These are phyloP conservation scores for Cercospora beticola DNA, from an alignment of 2,329 filamentous ascomycete species.

Conservation along the genomic window DNA sequence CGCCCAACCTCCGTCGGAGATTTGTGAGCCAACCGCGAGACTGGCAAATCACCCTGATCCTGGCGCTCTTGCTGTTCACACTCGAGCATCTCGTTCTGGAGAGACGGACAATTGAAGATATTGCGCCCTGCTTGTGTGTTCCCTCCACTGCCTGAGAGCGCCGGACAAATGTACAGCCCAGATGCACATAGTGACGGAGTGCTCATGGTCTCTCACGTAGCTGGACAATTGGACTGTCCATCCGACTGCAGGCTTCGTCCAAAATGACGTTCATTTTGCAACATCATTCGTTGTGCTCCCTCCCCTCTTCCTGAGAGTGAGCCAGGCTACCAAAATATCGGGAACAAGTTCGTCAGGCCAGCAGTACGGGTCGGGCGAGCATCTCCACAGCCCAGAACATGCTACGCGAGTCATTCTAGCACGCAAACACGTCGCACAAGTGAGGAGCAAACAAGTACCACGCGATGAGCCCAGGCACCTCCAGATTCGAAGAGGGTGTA, in stretches of 20 bases:
- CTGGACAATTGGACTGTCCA: background rate
- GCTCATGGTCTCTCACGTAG: background rate
- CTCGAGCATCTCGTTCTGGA: background rate
- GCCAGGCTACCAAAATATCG: background rate
- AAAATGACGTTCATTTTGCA: background rate
- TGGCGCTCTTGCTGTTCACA: background rate
- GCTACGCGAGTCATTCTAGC: background rate
- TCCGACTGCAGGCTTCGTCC: background rate
- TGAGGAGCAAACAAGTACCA: constrained; percentile 9
- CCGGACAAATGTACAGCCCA: background rate
- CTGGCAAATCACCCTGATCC: background rate
- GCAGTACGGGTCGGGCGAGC: background rate
- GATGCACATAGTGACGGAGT: background rate
- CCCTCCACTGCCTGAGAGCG: background rate
- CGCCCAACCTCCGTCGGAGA: constrained; percentile 1
- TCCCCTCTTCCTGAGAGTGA: background rate
- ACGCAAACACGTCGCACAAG: constrained; percentile 6
- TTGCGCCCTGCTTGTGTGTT: background rate
- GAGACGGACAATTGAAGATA: background rate
- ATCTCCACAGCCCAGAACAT: background rate
- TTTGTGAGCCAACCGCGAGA: constrained; percentile 13
- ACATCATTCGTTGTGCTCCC: background rate
- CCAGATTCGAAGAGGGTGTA: constrained; percentile 5
- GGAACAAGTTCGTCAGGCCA: background rate
- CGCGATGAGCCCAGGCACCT: background rate